These are phyloP conservation scores for Trichoderma koningiopsis DNA, from an alignment of 2,329 filamentous ascomycete species.

Conservation along the genomic window DNA sequence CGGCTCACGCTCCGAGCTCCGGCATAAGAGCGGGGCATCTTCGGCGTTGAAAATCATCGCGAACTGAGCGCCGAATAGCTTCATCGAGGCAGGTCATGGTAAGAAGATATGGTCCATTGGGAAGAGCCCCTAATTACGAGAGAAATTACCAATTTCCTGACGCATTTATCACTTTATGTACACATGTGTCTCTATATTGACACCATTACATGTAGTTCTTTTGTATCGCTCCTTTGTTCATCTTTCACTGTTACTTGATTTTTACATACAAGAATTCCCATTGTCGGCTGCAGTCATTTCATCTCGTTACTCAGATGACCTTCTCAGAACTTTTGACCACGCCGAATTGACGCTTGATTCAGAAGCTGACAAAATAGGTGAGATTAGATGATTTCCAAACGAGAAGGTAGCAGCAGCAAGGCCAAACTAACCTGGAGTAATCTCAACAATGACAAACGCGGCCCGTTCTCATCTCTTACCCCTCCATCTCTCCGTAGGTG, in stretches of 20 bases:
- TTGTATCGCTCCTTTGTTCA: neutral
- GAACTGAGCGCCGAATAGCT: neutral
- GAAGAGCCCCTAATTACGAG: neutral
- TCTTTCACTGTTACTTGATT: neutral
- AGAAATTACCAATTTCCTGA: neutral
- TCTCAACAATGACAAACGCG: neutral
- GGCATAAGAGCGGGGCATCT: neutral
- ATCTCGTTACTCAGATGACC: too few relatives aligned
- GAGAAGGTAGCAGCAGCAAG: neutral
- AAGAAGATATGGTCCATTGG: neutral
- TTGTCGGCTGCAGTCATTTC: neutral
- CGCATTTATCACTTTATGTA: neutral
- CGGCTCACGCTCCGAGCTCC: neutral
- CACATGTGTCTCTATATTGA: neutral
- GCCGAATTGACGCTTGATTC: neutral
- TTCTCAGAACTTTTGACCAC: neutral
- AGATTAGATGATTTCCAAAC: neutral
- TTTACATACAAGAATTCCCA: too few relatives aligned
- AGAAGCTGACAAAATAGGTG: neutral
- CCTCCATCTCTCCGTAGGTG: neutral
- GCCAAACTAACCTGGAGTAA: neutral
- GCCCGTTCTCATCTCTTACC: neutral
- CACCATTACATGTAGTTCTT: neutral
- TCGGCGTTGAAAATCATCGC: neutral
- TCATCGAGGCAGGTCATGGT: neutral